phyloP scores from a whole-genome alignment of 139 green algal species.

The Chlamydomonas schloesseri region DNA sequence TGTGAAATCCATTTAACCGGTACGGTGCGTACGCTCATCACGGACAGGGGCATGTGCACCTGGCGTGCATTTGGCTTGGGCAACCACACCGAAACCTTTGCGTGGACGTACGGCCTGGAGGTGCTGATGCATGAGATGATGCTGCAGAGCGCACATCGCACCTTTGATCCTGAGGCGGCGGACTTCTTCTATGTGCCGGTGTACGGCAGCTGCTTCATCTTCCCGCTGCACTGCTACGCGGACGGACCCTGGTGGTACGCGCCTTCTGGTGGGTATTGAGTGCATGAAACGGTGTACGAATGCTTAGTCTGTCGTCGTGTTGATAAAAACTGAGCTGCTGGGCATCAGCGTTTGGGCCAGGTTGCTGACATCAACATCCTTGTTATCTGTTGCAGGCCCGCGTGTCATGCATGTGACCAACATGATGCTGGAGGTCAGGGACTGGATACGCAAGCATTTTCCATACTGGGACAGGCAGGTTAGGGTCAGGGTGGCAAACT shows the following conservation, averaged over 20 bases:
- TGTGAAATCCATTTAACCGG: no score
- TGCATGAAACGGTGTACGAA: neutral
- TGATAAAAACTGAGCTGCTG: no score
- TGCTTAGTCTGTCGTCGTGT: no score
- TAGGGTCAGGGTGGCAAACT: no score
- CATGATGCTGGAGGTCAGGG: constrained; percentile 63
- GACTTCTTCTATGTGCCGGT: constrained; percentile 73
- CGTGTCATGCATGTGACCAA: constrained; percentile 65
- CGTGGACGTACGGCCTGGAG: constrained; percentile 65
- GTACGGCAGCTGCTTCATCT: constrained; percentile 64
- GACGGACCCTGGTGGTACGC: constrained; percentile 55
- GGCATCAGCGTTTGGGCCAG: no score
- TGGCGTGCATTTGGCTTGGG: constrained; percentile 14
- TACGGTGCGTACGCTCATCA: no score
- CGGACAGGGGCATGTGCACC: constrained; percentile 35
- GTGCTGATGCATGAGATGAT: constrained; percentile 67
- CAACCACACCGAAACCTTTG: constrained; percentile 10
- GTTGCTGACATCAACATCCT: no score
- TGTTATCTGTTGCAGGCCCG: neutral
- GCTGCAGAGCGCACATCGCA: constrained; percentile 67
- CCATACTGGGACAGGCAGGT: constrained; percentile 59
- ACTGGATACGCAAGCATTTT: constrained; percentile 63
- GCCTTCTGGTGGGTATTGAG: constrained; percentile 16
- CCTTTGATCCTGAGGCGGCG: constrained; percentile 63
- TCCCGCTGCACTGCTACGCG: constrained; percentile 56